Evolutionary conservation across 768 basidiomycete species (phyloP), one percentile per base, ranked within the genome.

Genomic region (Hypholoma fasciculare): DNA sequence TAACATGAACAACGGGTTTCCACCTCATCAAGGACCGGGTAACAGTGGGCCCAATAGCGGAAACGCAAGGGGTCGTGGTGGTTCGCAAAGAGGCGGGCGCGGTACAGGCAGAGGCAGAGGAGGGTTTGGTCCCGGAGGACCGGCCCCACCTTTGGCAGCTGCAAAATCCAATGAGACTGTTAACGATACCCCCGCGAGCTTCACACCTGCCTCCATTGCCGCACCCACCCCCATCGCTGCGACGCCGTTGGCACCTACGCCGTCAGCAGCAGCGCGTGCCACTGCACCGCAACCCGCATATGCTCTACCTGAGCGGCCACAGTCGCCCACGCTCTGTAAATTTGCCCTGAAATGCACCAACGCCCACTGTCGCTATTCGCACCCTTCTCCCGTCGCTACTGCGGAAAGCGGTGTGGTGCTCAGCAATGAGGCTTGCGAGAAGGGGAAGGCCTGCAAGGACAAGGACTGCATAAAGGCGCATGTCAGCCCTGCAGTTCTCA

Each of bases 371-470:
- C 82, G 90, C 16, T 98, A 86, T 72, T 93, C 94, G 8, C 97
- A 99, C 71, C 96, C 97, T 4, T 94, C 92, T 8, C 97, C 97
- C n/a, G 93, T 95, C 3, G 96, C 97, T 6, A 97, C 96, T 16
- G 81, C 90, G 34, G 94, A 96, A 74, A 95, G 91, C 65, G 97
- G 96, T 8, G 83, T 99, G 61, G 97, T 98, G 1, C 79, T 99
- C 56, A 96, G 92, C 65, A 94, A 92, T 57, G 96, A 98, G 57
- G 79, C 93, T 17, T 99, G 97, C 72, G 92, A 95, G 65, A 85
- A 88, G 49, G 92, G 92, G 16, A 90, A 87, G 69, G 78, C 89
- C 47, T 99, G 97, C 73, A 87, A 90, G 67, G 94, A 99, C 72
- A 88, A 92, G 69, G 96, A 98, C 72, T 98, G 95, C 71, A 85